Base-by-base conservation (phyloP, 495 filamentous ascomycete species). In the Tuber umbilicatum region DNA sequence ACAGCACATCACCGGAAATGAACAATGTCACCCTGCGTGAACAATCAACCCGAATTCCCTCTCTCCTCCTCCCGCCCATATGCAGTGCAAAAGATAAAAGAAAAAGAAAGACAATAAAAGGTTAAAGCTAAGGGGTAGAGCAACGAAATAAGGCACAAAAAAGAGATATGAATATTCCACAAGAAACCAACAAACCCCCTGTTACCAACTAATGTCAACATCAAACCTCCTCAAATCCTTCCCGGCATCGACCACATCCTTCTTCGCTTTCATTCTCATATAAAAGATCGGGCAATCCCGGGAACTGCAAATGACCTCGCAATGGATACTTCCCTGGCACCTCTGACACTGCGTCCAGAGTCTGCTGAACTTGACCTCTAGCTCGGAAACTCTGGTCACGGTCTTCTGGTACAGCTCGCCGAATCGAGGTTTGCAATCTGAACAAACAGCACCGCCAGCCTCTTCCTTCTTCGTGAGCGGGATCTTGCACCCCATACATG, bases 211-310 rank as follows among this genome's bases (percentile, higher is more conserved):
- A 68, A 79, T 86, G 84, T 97, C 95, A 78, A 89, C 88, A 86
- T 99, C 95, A 85, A 98, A 99, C 82, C 95, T 86, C 82, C 87
- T 87, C 81, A 98, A 79, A 82, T 99, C 96, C 86, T 92, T 97
- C 75, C 93, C 93, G 5, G 89, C 89, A 86, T 99, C 95, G 83
- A 97, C 94, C 67, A 98, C 89, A 83, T 99, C 95, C 86, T 98
- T 99, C 89, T 97, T 97, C 39, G 94, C 94, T 86, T 99, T 99
- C 95, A 99, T 99, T 6, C 95, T 91, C 95, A 98, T 99, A 82
- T 99, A 99, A 85, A 97, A 99, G 77, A 99, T 99, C 5, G 95
- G 95, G 82, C 95, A 99, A 85, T 99, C 95, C 81, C 91, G 91
- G 78, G 91, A 94, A 60, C 90, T 93, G 86, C 95, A 99, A 78